Evolutionary conservation across 2,329 filamentous ascomycete species (phyloP).

Genomic region (Neofusicoccum parvum): DNA sequence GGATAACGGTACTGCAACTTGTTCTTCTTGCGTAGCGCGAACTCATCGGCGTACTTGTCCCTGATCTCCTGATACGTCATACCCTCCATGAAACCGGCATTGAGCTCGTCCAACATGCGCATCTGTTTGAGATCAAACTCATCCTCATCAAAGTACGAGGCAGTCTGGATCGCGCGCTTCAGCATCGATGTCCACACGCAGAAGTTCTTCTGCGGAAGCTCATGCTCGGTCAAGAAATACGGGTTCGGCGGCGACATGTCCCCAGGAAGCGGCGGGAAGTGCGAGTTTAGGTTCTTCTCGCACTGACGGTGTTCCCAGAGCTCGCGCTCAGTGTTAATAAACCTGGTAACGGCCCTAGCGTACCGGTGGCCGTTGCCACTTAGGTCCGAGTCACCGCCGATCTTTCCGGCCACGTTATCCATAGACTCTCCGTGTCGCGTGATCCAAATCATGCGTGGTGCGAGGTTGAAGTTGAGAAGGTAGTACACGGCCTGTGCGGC

Average conservation of each 20-base stretch:
- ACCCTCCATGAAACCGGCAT: slow-evolving; percentile 89
- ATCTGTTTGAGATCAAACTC: slow-evolving; percentile 93
- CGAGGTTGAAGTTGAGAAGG: slow-evolving; percentile 93
- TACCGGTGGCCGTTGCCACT: slow-evolving; percentile 81
- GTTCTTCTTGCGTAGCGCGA: slow-evolving; percentile 73
- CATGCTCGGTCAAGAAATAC: slow-evolving; percentile 58
- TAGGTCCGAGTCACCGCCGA: slow-evolving; percentile 86
- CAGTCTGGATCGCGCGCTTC: slow-evolving; percentile 83
- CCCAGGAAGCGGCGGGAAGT: slow-evolving; percentile 87
- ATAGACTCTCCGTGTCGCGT: slow-evolving; percentile 89
- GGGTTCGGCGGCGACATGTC: slow-evolving; percentile 95
- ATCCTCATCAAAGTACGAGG: slow-evolving; percentile 89
- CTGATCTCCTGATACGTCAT: slow-evolving; percentile 93
- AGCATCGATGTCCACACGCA: slow-evolving; percentile 99
- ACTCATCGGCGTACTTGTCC: slow-evolving; percentile 77
- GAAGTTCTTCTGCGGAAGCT: slow-evolving; percentile 77
- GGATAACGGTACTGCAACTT: slow-evolving; percentile 98
- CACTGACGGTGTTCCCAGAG: slow-evolving; percentile 84
- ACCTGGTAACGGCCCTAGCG: slow-evolving; percentile 75
- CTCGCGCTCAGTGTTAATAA: slow-evolving; percentile 78
- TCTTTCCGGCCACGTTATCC: slow-evolving; percentile 84
- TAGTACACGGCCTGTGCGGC: slow-evolving; percentile 93
- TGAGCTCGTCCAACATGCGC: slow-evolving; percentile 97
- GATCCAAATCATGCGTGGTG: slow-evolving; percentile 96
- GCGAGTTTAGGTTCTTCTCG: slow-evolving; percentile 72